phyloP scores from a whole-genome alignment of 2,329 filamentous ascomycete species.

The Nectriaceae sp. region DNA sequence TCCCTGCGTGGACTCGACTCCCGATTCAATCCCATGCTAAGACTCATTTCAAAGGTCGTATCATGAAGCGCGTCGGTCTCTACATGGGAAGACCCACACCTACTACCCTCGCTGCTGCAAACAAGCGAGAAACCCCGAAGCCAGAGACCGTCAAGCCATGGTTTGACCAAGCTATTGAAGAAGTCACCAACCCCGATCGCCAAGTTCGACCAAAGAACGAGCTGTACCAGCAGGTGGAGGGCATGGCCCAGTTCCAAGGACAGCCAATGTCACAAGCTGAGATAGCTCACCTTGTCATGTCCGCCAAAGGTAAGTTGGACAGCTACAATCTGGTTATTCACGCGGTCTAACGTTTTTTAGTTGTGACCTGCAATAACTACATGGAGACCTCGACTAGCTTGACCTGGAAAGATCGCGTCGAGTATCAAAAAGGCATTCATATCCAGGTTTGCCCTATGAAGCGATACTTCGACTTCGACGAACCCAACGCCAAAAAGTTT shows the following conservation, averaged over 20 bases:
- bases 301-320: conserved; percentile 32
- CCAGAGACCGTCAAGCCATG: conserved; percentile 2
- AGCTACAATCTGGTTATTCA: not conserved
- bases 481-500: conserved; percentile 9
- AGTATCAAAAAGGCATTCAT: conserved; percentile 7
- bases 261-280: not conserved
- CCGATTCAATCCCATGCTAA: conserved; percentile 26
- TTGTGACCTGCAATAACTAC: conserved; percentile 27
- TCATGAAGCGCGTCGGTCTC: conserved; percentile 37
- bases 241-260: conserved; percentile 6
- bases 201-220: not conserved
- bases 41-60: conserved; percentile 24
- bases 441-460: conserved; percentile 30
- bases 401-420: conserved; percentile 10
- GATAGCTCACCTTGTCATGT: conserved; percentile 16
- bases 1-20: conserved; percentile 35
- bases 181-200: conserved; percentile 8
- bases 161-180: conserved; percentile 6
- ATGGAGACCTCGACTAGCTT: conserved; percentile 16
- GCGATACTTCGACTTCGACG: conserved; percentile 25
- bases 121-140: not conserved
- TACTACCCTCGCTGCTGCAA: not conserved
- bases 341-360: conserved; percentile 24
- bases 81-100: conserved; percentile 4
- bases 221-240: conserved; percentile 1